phyloP scores from a whole-genome alignment of 805 yeast species.

The Candida khao-thaluensis region DNA sequence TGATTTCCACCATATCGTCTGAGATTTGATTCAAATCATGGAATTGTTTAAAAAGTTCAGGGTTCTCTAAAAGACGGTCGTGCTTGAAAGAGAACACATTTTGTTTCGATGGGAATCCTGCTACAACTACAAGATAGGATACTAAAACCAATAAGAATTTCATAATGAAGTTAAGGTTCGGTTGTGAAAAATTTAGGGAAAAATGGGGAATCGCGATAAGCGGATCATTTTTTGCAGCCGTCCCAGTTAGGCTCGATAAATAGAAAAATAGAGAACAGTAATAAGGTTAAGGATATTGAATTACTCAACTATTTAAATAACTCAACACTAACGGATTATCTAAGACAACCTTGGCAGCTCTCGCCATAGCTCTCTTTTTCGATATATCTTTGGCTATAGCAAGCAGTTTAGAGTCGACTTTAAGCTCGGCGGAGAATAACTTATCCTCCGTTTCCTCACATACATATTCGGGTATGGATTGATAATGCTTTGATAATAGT shows the following conservation, averaged over 20 bases:
- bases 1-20: conserved; percentile 5
- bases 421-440: conserved; percentile 28
- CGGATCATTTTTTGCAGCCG: not conserved
- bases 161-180: not conserved
- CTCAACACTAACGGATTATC: conserved; percentile 15
- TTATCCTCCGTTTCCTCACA: conserved; percentile 24
- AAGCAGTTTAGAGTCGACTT: conserved; percentile 26
- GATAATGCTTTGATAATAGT: conserved; percentile 33
- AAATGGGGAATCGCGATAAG: not conserved
- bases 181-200: not conserved
- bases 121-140: not conserved
- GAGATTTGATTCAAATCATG: conserved; percentile 6
- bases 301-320: conserved; percentile 6
- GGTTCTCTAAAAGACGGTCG: conserved; percentile 12
- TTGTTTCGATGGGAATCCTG: conserved; percentile 7
- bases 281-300: too few species aligned
- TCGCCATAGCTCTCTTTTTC: conserved; percentile 40
- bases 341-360: conserved; percentile 40
- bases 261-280: too few species aligned
- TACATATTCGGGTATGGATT: conserved; percentile 34
- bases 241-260: too few species aligned
- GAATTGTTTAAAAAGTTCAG: conserved; percentile 12
- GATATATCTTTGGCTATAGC: conserved; percentile 34
- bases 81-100: conserved; percentile 11
- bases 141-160: not conserved